Percentiles rank a stretch among this genome's conserved stretches.
Evolutionary conservation across 2,329 filamentous ascomycete genomes (phyloP).

Genomic region (Ophiostoma himal-ulmi): DNA sequence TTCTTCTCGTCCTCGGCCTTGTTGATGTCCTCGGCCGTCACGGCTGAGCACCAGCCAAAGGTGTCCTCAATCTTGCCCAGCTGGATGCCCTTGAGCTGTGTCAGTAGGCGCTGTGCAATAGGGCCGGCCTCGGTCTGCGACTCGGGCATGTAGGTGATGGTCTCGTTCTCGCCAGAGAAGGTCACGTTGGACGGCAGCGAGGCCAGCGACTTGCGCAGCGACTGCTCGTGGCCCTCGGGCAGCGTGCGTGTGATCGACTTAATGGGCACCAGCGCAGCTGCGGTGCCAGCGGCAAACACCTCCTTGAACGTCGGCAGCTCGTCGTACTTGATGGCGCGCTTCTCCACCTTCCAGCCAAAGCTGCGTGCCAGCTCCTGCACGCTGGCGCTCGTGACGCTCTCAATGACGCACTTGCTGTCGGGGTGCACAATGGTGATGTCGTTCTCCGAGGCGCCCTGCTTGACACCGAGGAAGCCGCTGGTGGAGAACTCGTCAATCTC

Average conservation of each 20-base stretch:
- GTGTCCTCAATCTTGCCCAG: conserved; percentile 69
- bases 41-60: conserved; percentile 62
- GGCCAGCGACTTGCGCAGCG: conserved; percentile 29
- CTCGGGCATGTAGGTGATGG: conserved; percentile 50
- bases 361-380: conserved; percentile 67
- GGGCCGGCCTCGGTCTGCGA: conserved; percentile 64
- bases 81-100: conserved; percentile 79
- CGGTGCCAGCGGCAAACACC: conserved; percentile 87
- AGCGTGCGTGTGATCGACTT: conserved; percentile 73
- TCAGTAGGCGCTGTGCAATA: conserved; percentile 64
- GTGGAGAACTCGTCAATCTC: conserved; percentile 97
- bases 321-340: conserved; percentile 60
- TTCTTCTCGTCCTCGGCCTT: conserved; percentile 30
- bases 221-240: conserved; percentile 36
- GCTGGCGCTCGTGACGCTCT: conserved; percentile 76
- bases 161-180: conserved; percentile 41
- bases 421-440: conserved; percentile 74
- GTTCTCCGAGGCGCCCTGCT: conserved; percentile 42
- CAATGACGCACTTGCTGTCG: conserved; percentile 80
- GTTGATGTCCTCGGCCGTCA: conserved; percentile 42
- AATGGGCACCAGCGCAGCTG: conserved; percentile 85
- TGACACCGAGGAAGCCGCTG: conserved; percentile 82
- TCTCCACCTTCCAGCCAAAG: conserved; percentile 81
- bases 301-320: conserved; percentile 57
- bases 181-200: conserved; percentile 37